Base-by-base conservation (phyloP, 306 rosid species). In the peach (Prunus persica) region DNA sequence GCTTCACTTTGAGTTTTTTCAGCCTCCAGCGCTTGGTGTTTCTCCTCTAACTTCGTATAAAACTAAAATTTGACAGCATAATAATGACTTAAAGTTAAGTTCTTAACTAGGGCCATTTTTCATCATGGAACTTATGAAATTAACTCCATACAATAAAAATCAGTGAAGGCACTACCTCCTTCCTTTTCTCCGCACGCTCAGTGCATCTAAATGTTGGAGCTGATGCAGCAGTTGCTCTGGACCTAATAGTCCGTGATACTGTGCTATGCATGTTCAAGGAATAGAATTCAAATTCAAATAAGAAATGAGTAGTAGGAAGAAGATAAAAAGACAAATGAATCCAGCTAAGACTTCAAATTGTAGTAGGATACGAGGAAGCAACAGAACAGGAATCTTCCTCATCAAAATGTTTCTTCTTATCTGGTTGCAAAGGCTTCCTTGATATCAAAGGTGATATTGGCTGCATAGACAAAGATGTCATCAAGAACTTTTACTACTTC, bases 331-430 rank as follows among this genome's bases (percentile, higher is more conserved):
- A 27, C 30, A 30, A 38, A 47, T 38, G 11, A 27, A 22, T 34
- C 55, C 63, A 52, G 78, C 28, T 75, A 67, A 28, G 56, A 70
- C 58, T 47, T 64, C 56, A 87, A 78, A 79, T 67, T 52, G 58
- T 69, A 67, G 77, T 70, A 91, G 93, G 92, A 87, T 95, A 92
- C 97, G 87, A 52, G 75, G 99, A 92, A 82, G 80, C 76, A 73
- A 89, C 93, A 72, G 98, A 93, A 75, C 96, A 93, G 71, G 91
- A 76, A 82, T 96, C 99, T 3, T 93, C 99, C 79, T 96, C 98
- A 72, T 93, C 98, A 76, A 89, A 85, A 87, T 83, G 96, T 85
- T 91, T 91, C 89, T 87, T 96, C 88, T 86, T 89, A 82, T 84
- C 87, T 64, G 97, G 91, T 75, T 89, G 91, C 85, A 91, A 69